These are phyloP conservation scores for Polygonum aviculare DNA, from an alignment of 148 eudicot genomes.

Conservation along the genomic window DNA sequence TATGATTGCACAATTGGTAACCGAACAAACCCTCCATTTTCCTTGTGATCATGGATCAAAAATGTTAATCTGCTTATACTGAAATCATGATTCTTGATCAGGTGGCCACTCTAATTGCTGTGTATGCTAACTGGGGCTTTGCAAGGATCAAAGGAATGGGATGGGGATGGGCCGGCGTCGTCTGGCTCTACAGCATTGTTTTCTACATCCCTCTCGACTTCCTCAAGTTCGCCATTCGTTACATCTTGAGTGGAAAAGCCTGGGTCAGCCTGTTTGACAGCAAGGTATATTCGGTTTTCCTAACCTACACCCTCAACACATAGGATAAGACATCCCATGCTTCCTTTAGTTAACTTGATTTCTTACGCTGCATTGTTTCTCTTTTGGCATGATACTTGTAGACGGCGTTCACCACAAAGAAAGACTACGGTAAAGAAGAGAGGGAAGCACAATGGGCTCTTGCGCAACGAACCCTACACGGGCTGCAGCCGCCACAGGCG, in stretches of 20 bases:
- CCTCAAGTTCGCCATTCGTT: slow-evolving; percentile 72
- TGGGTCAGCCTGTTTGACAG: slow-evolving; percentile 79
- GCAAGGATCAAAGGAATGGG: slow-evolving; percentile 85
- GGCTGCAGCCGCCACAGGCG: slow-evolving; percentile 70
- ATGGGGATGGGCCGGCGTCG: slow-evolving; percentile 99
- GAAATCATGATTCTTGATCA: slow-evolving; percentile 4
- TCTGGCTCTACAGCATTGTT: slow-evolving; percentile 79
- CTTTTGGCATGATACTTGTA: neutral
- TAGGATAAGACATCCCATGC: too few species aligned
- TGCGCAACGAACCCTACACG: slow-evolving; percentile 86
- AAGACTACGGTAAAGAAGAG: slow-evolving; percentile 86
- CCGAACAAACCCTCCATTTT: neutral
- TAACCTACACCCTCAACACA: neutral
- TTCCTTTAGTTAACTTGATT: neutral
- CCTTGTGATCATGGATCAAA: neutral
- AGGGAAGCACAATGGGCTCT: slow-evolving; percentile 95
- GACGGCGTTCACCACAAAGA: slow-evolving; percentile 89
- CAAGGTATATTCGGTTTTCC: slow-evolving; percentile 37
- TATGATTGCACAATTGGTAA: slow-evolving; percentile 79
- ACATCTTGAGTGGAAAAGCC: slow-evolving; percentile 88
- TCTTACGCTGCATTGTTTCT: neutral
- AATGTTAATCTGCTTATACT: neutral
- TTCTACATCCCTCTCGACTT: slow-evolving; percentile 80
- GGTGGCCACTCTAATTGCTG: slow-evolving; percentile 92
- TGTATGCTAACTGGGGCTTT: slow-evolving; percentile 78